Evolutionary conservation across 768 basidiomycete species (phyloP).

Genomic region (Auriscalpium vulgare): DNA sequence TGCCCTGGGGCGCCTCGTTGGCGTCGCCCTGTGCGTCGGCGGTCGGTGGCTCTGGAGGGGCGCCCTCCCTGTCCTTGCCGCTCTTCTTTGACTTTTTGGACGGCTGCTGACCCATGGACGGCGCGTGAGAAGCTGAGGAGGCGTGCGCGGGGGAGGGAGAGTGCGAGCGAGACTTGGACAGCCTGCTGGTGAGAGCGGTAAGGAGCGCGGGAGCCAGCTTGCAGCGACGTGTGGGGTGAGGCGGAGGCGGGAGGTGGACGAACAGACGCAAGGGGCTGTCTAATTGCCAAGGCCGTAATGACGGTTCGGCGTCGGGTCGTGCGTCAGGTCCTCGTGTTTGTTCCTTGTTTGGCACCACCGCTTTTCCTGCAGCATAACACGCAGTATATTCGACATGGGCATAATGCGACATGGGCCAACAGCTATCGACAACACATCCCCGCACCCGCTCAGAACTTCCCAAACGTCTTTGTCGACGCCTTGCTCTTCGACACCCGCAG

Average conservation of each 20-base stretch:
- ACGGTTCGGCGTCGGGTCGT: background rate
- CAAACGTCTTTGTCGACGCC: conserved; percentile 84
- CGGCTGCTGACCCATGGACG: conserved; percentile 75
- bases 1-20: conserved; percentile 30
- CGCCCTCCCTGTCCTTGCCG: conserved; percentile 48
- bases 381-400: conserved; percentile 20
- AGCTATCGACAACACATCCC: conserved; percentile 14
- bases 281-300: conserved; percentile 2
- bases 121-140: conserved; percentile 26
- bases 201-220: conserved; percentile 81
- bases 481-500: conserved; percentile 92
- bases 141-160: conserved; percentile 58
- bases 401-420: conserved; percentile 21
- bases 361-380: background rate
- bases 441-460: conserved; percentile 67
- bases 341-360: conserved; percentile 10
- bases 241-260: background rate
- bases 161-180: conserved; percentile 64
- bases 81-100: conserved; percentile 75
- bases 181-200: conserved; percentile 64
- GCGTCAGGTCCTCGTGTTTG: conserved; percentile 6
- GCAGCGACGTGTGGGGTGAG: conserved; percentile 14
- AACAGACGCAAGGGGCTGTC: background rate
- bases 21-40: conserved; percentile 37
- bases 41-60: conserved; percentile 26